Conservation (phyloP, 2,329 filamentous ascomycete species). For the Hypoxylon sp. region DNA sequence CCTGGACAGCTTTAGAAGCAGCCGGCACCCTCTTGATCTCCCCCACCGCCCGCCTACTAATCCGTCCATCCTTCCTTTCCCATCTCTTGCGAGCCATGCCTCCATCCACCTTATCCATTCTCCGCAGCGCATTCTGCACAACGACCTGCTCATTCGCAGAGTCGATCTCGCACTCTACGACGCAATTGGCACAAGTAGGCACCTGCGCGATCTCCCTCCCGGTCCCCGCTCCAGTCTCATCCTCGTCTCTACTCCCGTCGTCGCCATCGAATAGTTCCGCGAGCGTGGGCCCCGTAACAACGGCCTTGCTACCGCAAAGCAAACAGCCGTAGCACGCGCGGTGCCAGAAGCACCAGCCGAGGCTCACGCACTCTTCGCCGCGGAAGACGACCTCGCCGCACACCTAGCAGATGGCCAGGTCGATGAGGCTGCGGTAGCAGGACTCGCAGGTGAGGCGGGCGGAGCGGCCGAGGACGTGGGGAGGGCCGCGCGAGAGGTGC, state of each 20-base stretch:
- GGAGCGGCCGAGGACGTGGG: slow-evolving; percentile 61
- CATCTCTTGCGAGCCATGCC: slow-evolving; percentile 64
- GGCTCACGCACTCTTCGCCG: slow-evolving; percentile 68
- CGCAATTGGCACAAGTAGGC: slow-evolving; percentile 66
- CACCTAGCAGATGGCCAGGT: slow-evolving; percentile 71
- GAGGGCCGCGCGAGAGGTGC: slow-evolving; percentile 57
- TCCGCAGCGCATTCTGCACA: slow-evolving; percentile 61
- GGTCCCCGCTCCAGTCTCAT: slow-evolving; percentile 23
- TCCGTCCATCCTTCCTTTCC: slow-evolving; percentile 54
- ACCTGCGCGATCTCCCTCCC: slow-evolving; percentile 62
- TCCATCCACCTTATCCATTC: slow-evolving; percentile 62
- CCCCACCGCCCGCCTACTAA: slow-evolving; percentile 26
- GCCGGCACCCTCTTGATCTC: slow-evolving; percentile 41
- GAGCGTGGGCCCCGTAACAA: slow-evolving; percentile 57
- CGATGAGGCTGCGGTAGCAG: slow-evolving; percentile 65
- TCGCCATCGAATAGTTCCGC: slow-evolving; percentile 55
- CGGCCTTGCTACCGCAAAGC: slow-evolving; percentile 62
- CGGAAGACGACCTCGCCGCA: slow-evolving; percentile 70
- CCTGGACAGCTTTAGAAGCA: slow-evolving; percentile 31
- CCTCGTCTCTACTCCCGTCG: slow-evolving; percentile 19
- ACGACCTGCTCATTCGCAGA: slow-evolving; percentile 52
- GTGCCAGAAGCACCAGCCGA: slow-evolving; percentile 75
- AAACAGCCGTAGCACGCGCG: slow-evolving; percentile 70
- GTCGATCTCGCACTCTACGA: slow-evolving; percentile 59
- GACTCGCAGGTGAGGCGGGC: slow-evolving; percentile 64